Evolutionary conservation across 805 yeast genomes (phyloP).

Genomic region (Pichia nakasei): DNA sequence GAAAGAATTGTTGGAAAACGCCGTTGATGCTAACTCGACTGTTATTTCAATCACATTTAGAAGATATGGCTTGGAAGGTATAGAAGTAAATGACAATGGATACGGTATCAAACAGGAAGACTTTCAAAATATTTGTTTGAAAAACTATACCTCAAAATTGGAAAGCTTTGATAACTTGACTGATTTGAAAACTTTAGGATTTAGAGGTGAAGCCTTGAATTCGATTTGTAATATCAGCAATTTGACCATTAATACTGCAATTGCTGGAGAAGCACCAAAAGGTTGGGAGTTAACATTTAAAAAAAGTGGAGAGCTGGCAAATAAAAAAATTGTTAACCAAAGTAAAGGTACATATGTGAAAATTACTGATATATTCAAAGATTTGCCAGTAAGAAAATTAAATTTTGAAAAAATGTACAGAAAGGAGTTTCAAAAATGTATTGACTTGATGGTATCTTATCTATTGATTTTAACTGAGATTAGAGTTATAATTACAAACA

Average conservation of each 20-base stretch:
- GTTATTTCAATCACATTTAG: constrained; percentile 59
- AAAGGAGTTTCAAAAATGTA: constrained; percentile 64
- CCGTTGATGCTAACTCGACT: constrained; percentile 70
- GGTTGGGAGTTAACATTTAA: constrained; percentile 51
- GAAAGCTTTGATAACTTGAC: constrained; percentile 44
- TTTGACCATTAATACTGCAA: constrained; percentile 43
- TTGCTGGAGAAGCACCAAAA: constrained; percentile 38
- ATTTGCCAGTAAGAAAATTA: constrained; percentile 74
- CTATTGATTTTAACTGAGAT: constrained; percentile 50
- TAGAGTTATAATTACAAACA: constrained; percentile 53
- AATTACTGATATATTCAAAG: constrained; percentile 51
- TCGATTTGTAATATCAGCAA: constrained; percentile 53
- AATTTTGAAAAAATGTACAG: constrained; percentile 60
- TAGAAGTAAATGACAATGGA: constrained; percentile 67
- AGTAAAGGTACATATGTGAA: constrained; percentile 61
- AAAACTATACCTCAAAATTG: constrained; percentile 64
- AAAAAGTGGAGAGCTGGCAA: constrained; percentile 40
- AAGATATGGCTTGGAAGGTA: constrained; percentile 55
- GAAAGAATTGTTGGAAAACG: constrained; percentile 81
- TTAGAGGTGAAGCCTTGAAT: constrained; percentile 75
- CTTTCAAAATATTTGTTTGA: constrained; percentile 44
- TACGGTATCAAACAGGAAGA: constrained; percentile 49
- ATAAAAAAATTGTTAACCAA: constrained; percentile 36
- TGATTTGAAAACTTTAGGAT: constrained; percentile 51
- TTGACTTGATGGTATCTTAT: constrained; percentile 57